phyloP scores from a whole-genome alignment of 768 basidiomycete species.

The Trametes coccinea region DNA sequence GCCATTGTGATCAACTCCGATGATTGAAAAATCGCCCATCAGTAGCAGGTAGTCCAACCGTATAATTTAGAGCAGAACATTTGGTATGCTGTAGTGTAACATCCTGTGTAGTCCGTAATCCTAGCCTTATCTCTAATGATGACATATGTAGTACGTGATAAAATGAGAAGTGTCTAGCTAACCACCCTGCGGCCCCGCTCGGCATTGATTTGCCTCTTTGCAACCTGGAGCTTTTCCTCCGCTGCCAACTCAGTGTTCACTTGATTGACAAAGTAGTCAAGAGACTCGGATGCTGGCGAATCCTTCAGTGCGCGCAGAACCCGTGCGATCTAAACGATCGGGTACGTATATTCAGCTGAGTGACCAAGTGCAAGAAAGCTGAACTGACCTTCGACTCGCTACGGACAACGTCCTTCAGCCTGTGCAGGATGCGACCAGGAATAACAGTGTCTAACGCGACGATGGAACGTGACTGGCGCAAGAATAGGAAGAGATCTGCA shows the following conservation, averaged over 20 bases:
- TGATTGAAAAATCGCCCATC: neutral
- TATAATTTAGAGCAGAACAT: too few relatives aligned
- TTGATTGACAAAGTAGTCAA: constrained; percentile 55
- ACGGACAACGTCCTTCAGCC: constrained; percentile 45
- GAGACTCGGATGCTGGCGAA: constrained; percentile 45
- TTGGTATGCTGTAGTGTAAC: too few relatives aligned
- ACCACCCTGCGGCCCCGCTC: constrained; percentile 25
- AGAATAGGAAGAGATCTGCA: constrained; percentile 64
- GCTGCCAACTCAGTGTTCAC: constrained; percentile 64
- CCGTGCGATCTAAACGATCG: constrained; percentile 48
- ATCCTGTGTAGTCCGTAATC: too few relatives aligned
- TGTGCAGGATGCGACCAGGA: constrained; percentile 51
- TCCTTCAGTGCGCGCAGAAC: constrained; percentile 54
- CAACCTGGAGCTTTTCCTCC: constrained; percentile 64
- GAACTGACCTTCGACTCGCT: constrained; percentile 54
- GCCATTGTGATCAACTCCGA: constrained; percentile 37
- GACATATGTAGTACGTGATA: too few relatives aligned
- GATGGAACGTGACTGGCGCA: constrained; percentile 54
- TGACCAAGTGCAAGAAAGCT: too few relatives aligned
- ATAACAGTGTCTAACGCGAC: constrained; percentile 54
- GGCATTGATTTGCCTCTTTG: constrained; percentile 27
- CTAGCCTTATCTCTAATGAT: too few relatives aligned
- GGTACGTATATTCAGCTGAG: neutral
- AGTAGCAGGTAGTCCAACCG: too few relatives aligned
- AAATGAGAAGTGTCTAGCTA: constrained; percentile 6